Base-by-base conservation (phyloP, 1,284 basidiomycete genomes). In the Sporisorium graminicola region DNA sequence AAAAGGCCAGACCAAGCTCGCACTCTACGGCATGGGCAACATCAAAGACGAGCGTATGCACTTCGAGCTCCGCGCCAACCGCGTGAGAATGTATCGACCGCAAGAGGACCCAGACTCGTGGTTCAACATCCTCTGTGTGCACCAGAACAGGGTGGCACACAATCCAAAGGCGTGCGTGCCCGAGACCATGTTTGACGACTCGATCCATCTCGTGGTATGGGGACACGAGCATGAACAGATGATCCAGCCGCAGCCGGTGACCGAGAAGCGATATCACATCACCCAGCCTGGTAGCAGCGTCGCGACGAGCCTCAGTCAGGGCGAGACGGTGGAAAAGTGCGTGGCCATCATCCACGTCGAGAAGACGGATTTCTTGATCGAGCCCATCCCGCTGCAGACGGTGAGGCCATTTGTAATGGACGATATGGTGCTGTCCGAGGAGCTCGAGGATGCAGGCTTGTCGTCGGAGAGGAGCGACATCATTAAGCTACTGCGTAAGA, bases 161-260 rank as follows among this genome's bases (percentile, higher is more conserved):
- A 94, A 94, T 0, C 93, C 94, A 3, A 94, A 97, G 84, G 92
- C 94, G 77, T 93, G 89, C 26, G 95, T 98, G 0, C 95, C 95
- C 3, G 97, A 99, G 83, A 92, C 93, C 66, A 93, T 97, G 90
- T 99, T 99, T 81, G 96, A 98, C 83, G 94, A 99, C 83, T 93
- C 92, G 78, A 89, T 98, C 64, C 91, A 97, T 82, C 89, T 99
- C 5, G 93, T 99, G 9, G 89, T 99, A 0, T 99, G 96, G 96
- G 96, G 97, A 1, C 97, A 99, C 85, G 97, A 99, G 86, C 97
- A 99, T 85, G 96, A 99, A 86, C 98, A 95, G 84, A 90, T 94
- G 27, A 94, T 98, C 67, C 88, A 90, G 2, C 96, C 96, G 0
- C 94, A 98, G 82, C 89, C 91, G 2, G 95, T 99, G 6, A 91